Percentiles rank a stretch among this genome's conserved stretches.
Evolutionary conservation across 2,329 filamentous ascomycete species (phyloP).

Genomic region (Colletotrichum scovillei): DNA sequence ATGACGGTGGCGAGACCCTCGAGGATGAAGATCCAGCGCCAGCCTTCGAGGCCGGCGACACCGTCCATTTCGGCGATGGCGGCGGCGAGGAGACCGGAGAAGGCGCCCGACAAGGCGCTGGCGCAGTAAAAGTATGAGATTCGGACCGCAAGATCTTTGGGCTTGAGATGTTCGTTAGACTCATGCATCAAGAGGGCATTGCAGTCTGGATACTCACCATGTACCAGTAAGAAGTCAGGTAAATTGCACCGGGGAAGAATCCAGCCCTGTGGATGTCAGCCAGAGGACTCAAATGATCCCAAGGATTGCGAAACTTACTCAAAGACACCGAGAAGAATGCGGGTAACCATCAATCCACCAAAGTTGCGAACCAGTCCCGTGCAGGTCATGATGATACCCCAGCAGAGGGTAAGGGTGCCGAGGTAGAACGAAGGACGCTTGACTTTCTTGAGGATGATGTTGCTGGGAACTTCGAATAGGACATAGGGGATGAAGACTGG

Average conservation of each 20-base stretch:
- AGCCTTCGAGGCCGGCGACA: slow-evolving; percentile 51
- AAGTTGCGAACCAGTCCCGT: slow-evolving; percentile 40
- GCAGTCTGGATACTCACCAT: neutral
- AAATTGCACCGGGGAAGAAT: slow-evolving; percentile 67
- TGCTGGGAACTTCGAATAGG: slow-evolving; percentile 73
- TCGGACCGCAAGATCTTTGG: slow-evolving; percentile 41
- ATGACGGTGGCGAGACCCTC: slow-evolving; percentile 42
- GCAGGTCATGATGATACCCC: slow-evolving; percentile 40
- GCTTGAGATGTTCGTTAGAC: slow-evolving; percentile 48
- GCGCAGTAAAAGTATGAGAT: slow-evolving; percentile 79
- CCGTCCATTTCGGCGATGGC: slow-evolving; percentile 65
- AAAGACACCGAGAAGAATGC: slow-evolving; percentile 62
- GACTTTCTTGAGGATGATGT: slow-evolving; percentile 72
- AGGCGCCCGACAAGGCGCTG: slow-evolving; percentile 74
- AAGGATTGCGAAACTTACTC: slow-evolving; percentile 47
- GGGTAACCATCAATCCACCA: slow-evolving; percentile 42
- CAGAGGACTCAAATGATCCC: neutral
- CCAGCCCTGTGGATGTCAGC: slow-evolving; percentile 49
- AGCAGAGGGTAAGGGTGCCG: slow-evolving; percentile 70
- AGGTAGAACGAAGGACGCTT: slow-evolving; percentile 72
- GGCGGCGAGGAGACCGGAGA: slow-evolving; percentile 69
- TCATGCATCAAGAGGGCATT: neutral
- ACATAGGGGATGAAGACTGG: slow-evolving; percentile 75
- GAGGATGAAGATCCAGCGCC: slow-evolving; percentile 48
- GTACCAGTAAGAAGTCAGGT: slow-evolving; percentile 42